A percentile compares a stretch with the other conserved stretches of the same genome.
These are phyloP conservation scores for Quercus aquifolioides DNA, from an alignment of 306 rosid genomes.

Conservation along the genomic window DNA sequence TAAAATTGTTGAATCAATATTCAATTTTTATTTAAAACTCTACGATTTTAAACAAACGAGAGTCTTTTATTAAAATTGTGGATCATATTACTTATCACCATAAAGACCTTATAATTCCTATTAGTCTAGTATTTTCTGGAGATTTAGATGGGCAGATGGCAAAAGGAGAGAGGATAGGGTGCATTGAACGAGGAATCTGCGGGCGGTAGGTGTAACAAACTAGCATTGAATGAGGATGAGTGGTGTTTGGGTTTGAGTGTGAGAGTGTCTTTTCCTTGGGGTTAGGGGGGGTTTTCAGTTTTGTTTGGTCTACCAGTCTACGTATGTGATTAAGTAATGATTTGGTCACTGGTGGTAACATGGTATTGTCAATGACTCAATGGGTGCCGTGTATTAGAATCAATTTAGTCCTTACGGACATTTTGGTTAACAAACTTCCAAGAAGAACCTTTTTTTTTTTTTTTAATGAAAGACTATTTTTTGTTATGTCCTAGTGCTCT, in stretches of 20 bases:
- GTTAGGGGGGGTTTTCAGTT: background rate
- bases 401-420: no score
- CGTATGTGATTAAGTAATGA: conserved; percentile 2
- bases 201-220: background rate
- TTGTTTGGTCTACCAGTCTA: background rate
- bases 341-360: conserved; percentile 9
- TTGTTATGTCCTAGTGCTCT: fast-evolving
- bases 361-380: background rate
- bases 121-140: fast-evolving
- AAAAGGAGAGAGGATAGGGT: background rate
- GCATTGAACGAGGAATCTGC: conserved; percentile 15
- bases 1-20: no score
- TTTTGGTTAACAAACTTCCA: no score
- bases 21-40: no score
- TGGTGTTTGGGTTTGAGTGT: background rate
- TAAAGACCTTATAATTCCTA: no score
- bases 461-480: no score
- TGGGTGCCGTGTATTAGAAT: no score
- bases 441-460: no score
- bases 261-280: background rate
- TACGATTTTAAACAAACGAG: fast-evolving
- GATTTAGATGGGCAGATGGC: conserved; percentile 7
- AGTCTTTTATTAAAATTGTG: no score
- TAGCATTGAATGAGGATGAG: background rate
- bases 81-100: no score